Evolutionary conservation across 352 stramenopile species (phyloP), one percentile per base, ranked within the genome.

Genomic region (Globisporangium perplexum): DNA sequence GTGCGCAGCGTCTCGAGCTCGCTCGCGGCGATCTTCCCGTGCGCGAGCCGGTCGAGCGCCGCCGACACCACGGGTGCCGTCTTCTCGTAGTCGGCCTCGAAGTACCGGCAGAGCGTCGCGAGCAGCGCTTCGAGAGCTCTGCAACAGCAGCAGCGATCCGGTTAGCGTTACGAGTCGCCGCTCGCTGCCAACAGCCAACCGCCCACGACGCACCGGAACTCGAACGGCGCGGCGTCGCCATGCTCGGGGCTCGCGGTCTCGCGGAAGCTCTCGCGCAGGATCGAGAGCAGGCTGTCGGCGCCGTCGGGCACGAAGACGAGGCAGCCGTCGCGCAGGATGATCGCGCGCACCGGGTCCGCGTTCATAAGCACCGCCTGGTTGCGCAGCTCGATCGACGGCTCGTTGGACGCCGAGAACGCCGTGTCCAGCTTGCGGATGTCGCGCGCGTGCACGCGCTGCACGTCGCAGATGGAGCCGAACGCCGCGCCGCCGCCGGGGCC

Each of bases 371-470:
- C 76, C 28, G 57, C 71, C 60, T 75, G 74, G 48, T 74, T 72
- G 30, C 69, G 63, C 14, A 79, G 56, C 20, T 71, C 49, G 26
- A 82, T 69, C 3, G 57, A 70, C 23, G 57, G 51, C 42, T 77
- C 69, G 45, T 84, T 86, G 7, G 72, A 81, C n/a, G 78, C 65
- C 0, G 71, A 72, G 55, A 88, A 90, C 0, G 70, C 66, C 30
- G 80, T 71, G 52, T 90, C 80, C 28, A 90, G 70, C 55, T 84
- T 84, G 10, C 80, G 74, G 12, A 90, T 66, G 51, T 90, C 80
- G 12, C 80, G 74, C 24, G 67, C 62, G 39, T 90, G 74, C 18
- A 88, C 77, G 15, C 53, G 43, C 77, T 90, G 36, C 24, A 50
- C 39, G 17, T 44, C 39, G 39, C 18, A 24, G 39, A 44, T 44